Percentiles rank a stretch among this genome's conserved stretches.
phyloP scores from a whole-genome alignment of 768 basidiomycete species.

The Dentipellis sp. region DNA sequence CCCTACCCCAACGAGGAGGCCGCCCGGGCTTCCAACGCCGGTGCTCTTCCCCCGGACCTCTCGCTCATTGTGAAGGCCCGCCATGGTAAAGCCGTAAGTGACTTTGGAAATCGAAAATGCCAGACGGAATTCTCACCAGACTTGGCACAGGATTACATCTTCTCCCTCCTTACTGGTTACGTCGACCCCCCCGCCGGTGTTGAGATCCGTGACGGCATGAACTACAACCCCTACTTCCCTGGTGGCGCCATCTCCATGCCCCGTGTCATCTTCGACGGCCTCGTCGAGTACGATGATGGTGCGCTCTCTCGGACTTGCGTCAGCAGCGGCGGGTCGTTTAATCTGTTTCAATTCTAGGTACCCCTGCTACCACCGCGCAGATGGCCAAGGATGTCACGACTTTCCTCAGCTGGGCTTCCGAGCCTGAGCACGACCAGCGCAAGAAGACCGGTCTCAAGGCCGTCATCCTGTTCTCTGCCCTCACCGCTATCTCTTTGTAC shows the following conservation, averaged over 20 bases:
- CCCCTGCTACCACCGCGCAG: conserved; percentile 93
- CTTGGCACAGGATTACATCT: conserved; percentile 78
- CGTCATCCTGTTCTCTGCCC: conserved; percentile 82
- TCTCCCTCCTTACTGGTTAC: conserved; percentile 94
- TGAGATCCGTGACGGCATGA: conserved; percentile 93
- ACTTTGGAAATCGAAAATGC: neutral
- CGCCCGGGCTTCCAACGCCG: conserved; percentile 86
- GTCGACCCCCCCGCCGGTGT: conserved; percentile 93
- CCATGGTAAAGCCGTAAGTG: conserved; percentile 87
- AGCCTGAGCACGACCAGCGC: conserved; percentile 96
- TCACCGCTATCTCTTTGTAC: conserved; percentile 75
- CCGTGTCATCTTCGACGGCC: conserved; percentile 87
- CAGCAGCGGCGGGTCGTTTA: neutral
- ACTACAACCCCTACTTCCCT: conserved; percentile 99
- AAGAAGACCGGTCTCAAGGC: conserved; percentile 97
- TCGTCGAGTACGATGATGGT: conserved; percentile 97
- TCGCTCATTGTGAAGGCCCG: conserved; percentile 97
- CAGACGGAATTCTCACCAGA: neutral
- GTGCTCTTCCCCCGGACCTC: conserved; percentile 95
- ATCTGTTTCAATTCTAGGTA: conserved; percentile 39
- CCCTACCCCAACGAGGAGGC: conserved; percentile 99
- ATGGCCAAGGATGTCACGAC: conserved; percentile 99
- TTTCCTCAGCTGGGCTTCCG: conserved; percentile 94
- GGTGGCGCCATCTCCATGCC: conserved; percentile 99
- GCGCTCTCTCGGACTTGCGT: conserved; percentile 15